Conservation (phyloP, 2,329 filamentous ascomycete genomes). For the Sodiomyces alkalinus region DNA sequence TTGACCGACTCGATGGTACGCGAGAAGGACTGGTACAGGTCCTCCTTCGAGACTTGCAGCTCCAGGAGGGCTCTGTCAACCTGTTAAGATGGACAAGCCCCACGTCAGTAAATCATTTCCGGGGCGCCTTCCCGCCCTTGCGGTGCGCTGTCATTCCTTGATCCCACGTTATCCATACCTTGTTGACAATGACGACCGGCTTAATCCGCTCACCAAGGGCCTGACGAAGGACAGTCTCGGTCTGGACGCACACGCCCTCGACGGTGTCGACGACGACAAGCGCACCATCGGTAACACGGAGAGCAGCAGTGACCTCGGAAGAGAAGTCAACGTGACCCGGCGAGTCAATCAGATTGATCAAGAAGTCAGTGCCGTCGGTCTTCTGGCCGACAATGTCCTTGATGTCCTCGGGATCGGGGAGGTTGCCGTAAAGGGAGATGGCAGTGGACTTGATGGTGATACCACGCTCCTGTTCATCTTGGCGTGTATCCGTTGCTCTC, state of each 20-base stretch:
- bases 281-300: constrained; percentile 99
- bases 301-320: constrained; percentile 96
- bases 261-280: constrained; percentile 99
- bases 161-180: too few species aligned
- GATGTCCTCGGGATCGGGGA: constrained; percentile 69
- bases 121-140: too few species aligned
- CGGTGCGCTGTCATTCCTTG: too few species aligned
- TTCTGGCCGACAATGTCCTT: constrained; percentile 87
- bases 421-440: constrained; percentile 89
- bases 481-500: constrained; percentile 91
- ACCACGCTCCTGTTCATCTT: constrained; percentile 98
- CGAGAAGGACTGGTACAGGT: constrained; percentile 98
- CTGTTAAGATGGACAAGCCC: too few species aligned
- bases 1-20: constrained; percentile 99
- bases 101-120: too few species aligned
- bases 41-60: constrained; percentile 96
- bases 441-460: constrained; percentile 99
- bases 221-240: constrained; percentile 97
- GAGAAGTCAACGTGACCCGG: constrained; percentile 99
- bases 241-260: constrained; percentile 99
- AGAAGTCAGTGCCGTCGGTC: constrained; percentile 86
- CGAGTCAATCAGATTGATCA: constrained; percentile 99
- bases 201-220: constrained; percentile 99
- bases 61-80: constrained; percentile 98
- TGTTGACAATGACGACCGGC: constrained; percentile 99